These are phyloP conservation scores for Arachis stenosperma DNA, from an alignment of 306 rosid genomes.

Conservation along the genomic window DNA sequence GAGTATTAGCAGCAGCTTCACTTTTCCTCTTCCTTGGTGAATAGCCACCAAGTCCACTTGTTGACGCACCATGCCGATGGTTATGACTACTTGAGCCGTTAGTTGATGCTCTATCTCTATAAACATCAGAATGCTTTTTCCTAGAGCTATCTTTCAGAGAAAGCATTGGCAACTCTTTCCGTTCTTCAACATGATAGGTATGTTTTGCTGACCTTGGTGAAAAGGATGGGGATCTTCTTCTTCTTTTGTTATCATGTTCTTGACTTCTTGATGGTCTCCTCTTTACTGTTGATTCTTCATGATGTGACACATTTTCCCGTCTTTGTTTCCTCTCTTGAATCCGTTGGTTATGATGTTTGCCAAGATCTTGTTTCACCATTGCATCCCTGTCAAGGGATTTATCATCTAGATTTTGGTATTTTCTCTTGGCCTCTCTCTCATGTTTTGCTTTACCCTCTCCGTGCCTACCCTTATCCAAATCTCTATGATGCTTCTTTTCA, in stretches of 20 bases:
- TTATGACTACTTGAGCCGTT: slow-evolving; percentile 73
- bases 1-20: slow-evolving; percentile 78
- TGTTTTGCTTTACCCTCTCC: slow-evolving; percentile 47
- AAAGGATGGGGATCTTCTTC: slow-evolving; percentile 54
- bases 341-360: slow-evolving; percentile 46
- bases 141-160: slow-evolving; percentile 59
- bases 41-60: slow-evolving; percentile 95
- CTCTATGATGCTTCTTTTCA: slow-evolving; percentile 64
- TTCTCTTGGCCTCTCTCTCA: slow-evolving; percentile 71
- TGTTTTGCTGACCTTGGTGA: slow-evolving; percentile 58
- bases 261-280: slow-evolving; percentile 70
- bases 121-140: slow-evolving; percentile 57
- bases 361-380: slow-evolving; percentile 55
- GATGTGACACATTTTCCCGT: slow-evolving; percentile 48
- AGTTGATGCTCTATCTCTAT: slow-evolving; percentile 57
- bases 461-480: slow-evolving; percentile 53
- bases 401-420: slow-evolving; percentile 55
- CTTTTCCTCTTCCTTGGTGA: slow-evolving; percentile 93
- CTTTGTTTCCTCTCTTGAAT: slow-evolving; percentile 54
- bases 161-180: slow-evolving; percentile 47
- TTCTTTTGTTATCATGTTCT: slow-evolving; percentile 57
- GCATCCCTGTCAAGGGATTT: slow-evolving; percentile 50
- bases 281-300: slow-evolving; percentile 61
- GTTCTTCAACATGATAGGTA: slow-evolving; percentile 46
- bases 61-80: slow-evolving; percentile 55